These are phyloP conservation scores for Tetradesmus obliquus DNA, from an alignment of 139 green algal genomes.

Conservation along the genomic window DNA sequence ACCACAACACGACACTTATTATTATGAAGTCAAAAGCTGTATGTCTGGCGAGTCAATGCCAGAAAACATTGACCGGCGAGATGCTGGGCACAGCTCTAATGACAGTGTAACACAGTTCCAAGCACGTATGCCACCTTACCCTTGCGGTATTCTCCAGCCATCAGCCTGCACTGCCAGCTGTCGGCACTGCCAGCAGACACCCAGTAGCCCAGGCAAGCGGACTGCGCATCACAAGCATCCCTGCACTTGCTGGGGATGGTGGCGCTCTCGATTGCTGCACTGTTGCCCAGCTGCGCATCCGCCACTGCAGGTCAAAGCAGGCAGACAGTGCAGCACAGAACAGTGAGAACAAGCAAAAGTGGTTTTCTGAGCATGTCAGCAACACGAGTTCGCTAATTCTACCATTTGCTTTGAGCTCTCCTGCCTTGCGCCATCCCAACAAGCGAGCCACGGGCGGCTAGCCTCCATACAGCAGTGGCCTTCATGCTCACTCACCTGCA, in stretches of 20 bases:
- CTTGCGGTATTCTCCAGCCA: conserved; percentile 1
- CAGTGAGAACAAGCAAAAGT: neutral
- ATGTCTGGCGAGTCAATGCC: too few relatives aligned
- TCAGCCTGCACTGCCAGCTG: conserved; percentile 15
- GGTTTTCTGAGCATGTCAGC: too few relatives aligned
- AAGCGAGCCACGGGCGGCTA: too few relatives aligned
- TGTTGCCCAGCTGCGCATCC: neutral
- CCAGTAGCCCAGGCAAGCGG: conserved; percentile 10
- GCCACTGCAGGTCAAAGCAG: neutral
- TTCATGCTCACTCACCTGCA: neutral
- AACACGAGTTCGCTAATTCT: too few relatives aligned
- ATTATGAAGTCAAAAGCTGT: too few relatives aligned
- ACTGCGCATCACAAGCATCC: conserved; percentile 8
- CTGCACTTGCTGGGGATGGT: neutral
- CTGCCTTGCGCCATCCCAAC: too few relatives aligned
- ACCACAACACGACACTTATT: too few relatives aligned
- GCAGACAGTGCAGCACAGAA: neutral
- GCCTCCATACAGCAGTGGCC: too few relatives aligned
- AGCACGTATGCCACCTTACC: neutral
- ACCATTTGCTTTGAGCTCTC: too few relatives aligned
- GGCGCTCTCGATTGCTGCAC: neutral
- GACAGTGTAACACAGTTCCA: neutral
- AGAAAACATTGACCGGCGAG: too few relatives aligned
- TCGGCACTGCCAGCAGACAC: neutral
- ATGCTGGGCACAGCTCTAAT: too few relatives aligned